These are phyloP conservation scores for Umbelopsis sp. DNA, from an alignment of 192 early-diverging fungal species.

Conservation along the genomic window DNA sequence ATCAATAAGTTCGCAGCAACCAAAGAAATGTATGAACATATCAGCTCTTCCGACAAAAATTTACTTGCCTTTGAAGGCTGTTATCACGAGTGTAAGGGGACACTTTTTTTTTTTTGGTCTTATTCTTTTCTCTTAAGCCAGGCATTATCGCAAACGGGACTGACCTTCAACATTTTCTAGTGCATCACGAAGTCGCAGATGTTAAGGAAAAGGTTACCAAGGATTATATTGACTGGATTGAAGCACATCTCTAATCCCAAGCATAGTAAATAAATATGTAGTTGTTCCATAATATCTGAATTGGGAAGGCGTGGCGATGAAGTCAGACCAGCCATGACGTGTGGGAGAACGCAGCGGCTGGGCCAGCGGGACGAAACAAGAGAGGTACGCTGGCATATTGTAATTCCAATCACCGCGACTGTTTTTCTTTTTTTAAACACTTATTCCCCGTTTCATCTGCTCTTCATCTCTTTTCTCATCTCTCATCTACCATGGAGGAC, in stretches of 20 bases:
- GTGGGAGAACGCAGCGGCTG: not conserved
- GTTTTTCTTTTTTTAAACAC: constrained; percentile 9
- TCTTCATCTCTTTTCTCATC: constrained; percentile 18
- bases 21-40: constrained; percentile 42
- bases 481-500: constrained; percentile 61
- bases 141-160: constrained; percentile 5
- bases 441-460: not conserved
- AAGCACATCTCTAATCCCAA: not conserved
- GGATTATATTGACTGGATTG: constrained; percentile 44
- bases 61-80: constrained; percentile 30
- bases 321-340: constrained; percentile 2
- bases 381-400: not conserved
- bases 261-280: not conserved
- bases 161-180: constrained; percentile 25
- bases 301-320: constrained; percentile 1
- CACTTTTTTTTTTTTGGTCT: constrained; percentile 8
- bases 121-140: not conserved
- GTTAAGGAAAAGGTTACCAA: constrained; percentile 42
- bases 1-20: constrained; percentile 39
- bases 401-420: constrained; percentile 16
- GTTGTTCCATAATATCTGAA: not conserved
- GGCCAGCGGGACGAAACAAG: not conserved
- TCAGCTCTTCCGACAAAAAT: constrained; percentile 42
- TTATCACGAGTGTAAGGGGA: constrained; percentile 44
- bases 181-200: constrained; percentile 41